Conservation (phyloP, 129 eudicot genomes). For the Apium graveolens region DNA sequence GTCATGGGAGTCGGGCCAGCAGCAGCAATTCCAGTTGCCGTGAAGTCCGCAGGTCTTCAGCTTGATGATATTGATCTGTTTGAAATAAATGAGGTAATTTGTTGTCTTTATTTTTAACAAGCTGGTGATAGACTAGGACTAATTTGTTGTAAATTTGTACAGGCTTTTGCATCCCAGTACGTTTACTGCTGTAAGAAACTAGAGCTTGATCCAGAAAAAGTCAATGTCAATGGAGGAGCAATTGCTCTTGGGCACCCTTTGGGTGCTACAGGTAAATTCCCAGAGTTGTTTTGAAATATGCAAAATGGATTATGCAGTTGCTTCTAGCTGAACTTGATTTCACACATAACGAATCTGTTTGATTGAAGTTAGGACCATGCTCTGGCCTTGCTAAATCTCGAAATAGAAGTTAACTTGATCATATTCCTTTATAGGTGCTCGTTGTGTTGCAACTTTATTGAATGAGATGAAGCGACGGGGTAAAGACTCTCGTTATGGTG, state of each 20-base stretch:
- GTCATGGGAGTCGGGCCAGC: slow-evolving; percentile 76
- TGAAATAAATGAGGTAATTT: slow-evolving; percentile 61
- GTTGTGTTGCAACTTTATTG: slow-evolving; percentile 66
- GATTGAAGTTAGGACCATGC: not conserved
- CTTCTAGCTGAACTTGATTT: not conserved
- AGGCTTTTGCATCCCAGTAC: slow-evolving; percentile 76
- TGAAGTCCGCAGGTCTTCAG: slow-evolving; percentile 60
- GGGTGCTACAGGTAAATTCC: slow-evolving; percentile 52
- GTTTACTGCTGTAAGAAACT: slow-evolving; percentile 63
- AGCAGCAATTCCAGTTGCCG: slow-evolving; percentile 62
- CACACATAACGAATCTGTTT: not conserved
- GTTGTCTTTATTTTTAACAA: not conserved
- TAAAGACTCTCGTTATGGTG: slow-evolving; percentile 57
- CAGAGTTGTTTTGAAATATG: not conserved
- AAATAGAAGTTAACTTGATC: not conserved
- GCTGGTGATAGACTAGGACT: not conserved
- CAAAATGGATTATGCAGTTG: not conserved
- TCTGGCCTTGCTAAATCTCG: not conserved
- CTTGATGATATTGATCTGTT: slow-evolving; percentile 43
- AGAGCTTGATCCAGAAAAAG: slow-evolving; percentile 48
- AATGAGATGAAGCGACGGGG: slow-evolving; percentile 72
- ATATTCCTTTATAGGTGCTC: slow-evolving; percentile 42
- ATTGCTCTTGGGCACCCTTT: slow-evolving; percentile 70
- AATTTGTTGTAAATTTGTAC: slow-evolving; percentile 1
- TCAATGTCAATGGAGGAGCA: slow-evolving; percentile 73